A percentile compares a stretch with the other conserved stretches of the same genome.
phyloP scores from a whole-genome alignment of 2,329 filamentous ascomycete genomes.

The Phyllosticta citribraziliensis region DNA sequence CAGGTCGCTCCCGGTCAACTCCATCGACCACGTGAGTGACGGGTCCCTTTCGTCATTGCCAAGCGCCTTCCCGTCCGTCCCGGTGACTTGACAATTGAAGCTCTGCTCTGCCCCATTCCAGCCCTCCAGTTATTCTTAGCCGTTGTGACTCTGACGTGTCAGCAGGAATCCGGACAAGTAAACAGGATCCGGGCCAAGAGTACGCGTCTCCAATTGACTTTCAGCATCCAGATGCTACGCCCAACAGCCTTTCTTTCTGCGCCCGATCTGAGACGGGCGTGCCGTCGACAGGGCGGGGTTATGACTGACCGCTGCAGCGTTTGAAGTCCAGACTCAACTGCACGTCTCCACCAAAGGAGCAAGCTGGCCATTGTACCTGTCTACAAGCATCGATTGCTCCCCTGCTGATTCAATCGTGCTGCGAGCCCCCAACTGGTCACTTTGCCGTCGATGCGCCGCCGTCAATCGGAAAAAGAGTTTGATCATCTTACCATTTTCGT shows the following conservation, averaged over 20 bases:
- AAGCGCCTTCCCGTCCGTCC: background rate
- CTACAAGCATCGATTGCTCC: background rate
- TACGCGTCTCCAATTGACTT: background rate
- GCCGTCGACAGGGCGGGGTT: background rate
- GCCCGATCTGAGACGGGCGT: background rate
- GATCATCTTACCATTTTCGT: background rate
- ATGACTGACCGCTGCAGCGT: background rate
- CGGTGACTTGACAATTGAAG: background rate
- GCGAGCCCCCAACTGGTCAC: background rate
- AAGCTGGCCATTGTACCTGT: background rate
- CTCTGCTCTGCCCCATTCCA: background rate
- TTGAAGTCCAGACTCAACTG: background rate
- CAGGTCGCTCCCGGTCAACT: background rate
- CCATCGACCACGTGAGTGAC: background rate
- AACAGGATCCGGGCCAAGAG: background rate
- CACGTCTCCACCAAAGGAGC: background rate
- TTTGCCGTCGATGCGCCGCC: background rate
- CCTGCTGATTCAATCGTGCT: background rate
- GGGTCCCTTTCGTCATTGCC: background rate
- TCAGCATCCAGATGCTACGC: background rate
- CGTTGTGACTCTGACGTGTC: background rate
- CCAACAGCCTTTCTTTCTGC: background rate
- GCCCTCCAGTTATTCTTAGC: background rate
- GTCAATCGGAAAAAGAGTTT: background rate
- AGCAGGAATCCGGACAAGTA: background rate